Conservation (phyloP, 2,329 filamentous ascomycete genomes). For the Penicillium sp. region DNA sequence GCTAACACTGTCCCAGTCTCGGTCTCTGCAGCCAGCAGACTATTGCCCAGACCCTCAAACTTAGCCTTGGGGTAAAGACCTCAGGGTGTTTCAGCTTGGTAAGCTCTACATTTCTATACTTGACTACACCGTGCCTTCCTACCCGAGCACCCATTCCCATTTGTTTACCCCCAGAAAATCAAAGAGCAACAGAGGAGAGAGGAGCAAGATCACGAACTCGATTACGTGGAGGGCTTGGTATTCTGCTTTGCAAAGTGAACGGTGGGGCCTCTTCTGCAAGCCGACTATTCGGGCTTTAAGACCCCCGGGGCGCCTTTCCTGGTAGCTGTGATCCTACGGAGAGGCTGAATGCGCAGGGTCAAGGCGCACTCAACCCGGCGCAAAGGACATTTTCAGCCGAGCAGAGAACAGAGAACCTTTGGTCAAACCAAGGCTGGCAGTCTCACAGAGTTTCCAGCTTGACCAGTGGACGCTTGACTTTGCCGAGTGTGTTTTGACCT, state of each 20-base stretch:
- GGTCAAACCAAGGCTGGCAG: neutral
- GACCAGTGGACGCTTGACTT: neutral
- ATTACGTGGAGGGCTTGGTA: conserved; percentile 20
- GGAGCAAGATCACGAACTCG: conserved; percentile 3
- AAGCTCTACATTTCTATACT: conserved; percentile 2
- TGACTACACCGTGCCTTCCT: neutral
- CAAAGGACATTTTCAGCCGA: neutral
- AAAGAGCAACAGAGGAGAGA: neutral
- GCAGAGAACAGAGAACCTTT: neutral
- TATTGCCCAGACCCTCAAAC: conserved; percentile 1
- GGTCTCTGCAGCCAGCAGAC: neutral
- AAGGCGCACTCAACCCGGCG: conserved; percentile 8
- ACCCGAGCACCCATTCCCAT: conserved; percentile 1
- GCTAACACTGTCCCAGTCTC: neutral
- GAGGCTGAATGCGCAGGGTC: conserved; percentile 10
- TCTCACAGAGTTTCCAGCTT: neutral
- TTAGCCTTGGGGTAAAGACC: neutral
- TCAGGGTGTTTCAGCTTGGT: neutral
- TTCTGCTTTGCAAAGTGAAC: conserved; percentile 23
- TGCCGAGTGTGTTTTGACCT: neutral
- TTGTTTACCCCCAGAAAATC: neutral
- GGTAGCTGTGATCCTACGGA: neutral
- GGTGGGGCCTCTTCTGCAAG: conserved; percentile 8
- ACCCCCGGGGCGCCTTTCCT: neutral
- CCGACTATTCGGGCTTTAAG: neutral